Evolutionary conservation across 2,329 filamentous ascomycete genomes (phyloP), one percentile per base, ranked within the genome.

Genomic region (Cladosporium sp.): DNA sequence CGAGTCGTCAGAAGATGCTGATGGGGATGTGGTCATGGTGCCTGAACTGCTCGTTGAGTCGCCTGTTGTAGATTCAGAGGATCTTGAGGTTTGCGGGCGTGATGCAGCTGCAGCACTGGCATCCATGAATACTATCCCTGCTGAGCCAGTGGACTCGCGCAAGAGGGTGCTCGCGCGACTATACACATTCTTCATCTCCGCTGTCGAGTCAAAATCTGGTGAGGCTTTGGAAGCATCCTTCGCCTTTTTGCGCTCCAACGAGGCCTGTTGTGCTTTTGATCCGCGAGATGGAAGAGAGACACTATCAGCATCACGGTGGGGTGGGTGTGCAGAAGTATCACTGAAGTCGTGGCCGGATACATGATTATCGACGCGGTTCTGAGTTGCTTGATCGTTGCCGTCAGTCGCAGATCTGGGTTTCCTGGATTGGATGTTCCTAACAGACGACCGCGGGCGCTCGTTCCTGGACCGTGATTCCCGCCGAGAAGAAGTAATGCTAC

Each of bases 131-230:
- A 78, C 70, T n/a, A 85, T 82, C 3, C 81, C 82, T 5, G 82
- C 81, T 14, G 79, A 78, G 13, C 74, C 72, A 14, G 85, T 70
- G 26, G 81, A 79, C 63, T 84, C 80, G 1, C 79, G 77, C 8
- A 85, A 75, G 0, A 85, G 70, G 46, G 82, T 81, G 3, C 81
- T 81, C 1, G 83, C 82, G 23, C 82, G 76, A n/a, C 75, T 74
- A 64, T 84, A 84, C 3, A 79, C 78, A 70, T 53, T 46, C 2
- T 62, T 59, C n/a, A 65, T 26, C 36, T 51, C 28, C n/a, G 21
- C 14, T 30, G 54, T 43, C 13, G 43, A 13, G 21, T 64, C 51
- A 21, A 51, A 58, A 3, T 57, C 32, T 5, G 36, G 30, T 36
- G 36, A 26, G 7, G 16, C 10, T 23, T 43, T 10, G 7, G 6